phyloP scores from a whole-genome alignment of 306 rosid species.

The Gleditsia sinensis region DNA sequence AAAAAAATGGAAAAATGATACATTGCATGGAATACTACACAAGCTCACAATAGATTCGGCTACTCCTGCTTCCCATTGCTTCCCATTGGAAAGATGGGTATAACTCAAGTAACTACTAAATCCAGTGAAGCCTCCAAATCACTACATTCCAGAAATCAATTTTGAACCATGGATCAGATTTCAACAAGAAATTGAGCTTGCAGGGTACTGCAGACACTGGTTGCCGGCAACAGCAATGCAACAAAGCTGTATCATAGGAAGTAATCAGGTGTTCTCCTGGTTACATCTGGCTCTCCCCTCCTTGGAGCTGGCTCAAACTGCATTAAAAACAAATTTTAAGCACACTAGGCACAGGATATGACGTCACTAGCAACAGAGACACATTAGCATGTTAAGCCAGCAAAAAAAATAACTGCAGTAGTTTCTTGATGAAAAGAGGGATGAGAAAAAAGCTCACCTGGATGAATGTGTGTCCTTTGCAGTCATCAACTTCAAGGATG shows the following conservation, averaged over 20 bases:
- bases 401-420: background rate
- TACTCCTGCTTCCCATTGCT: conserved; percentile 50
- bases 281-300: conserved; percentile 97
- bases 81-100: conserved; percentile 40
- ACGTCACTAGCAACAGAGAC: background rate
- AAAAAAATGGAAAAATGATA: conserved; percentile 53
- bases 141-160: too few relatives aligned
- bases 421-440: background rate
- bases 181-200: conserved; percentile 43
- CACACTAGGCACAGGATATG: background rate
- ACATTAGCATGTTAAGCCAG: conserved; percentile 5
- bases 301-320: conserved; percentile 99
- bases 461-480: conserved; percentile 94
- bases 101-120: conserved; percentile 41
- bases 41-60: conserved; percentile 45
- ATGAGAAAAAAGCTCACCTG: conserved; percentile 58
- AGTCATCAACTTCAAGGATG: conserved; percentile 91
- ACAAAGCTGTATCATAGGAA: conserved; percentile 59
- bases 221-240: conserved; percentile 44
- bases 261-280: conserved; percentile 93
- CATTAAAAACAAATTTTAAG: background rate
- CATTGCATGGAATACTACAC: conserved; percentile 54
- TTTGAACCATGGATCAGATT: conserved; percentile 40
- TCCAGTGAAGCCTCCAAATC: conserved; percentile 37
- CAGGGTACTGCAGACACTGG: conserved; percentile 39